Percentiles rank a stretch among this genome's conserved stretches.
phyloP scores from a whole-genome alignment of 192 early-diverging fungal species.

The Entomortierella parvispora region DNA sequence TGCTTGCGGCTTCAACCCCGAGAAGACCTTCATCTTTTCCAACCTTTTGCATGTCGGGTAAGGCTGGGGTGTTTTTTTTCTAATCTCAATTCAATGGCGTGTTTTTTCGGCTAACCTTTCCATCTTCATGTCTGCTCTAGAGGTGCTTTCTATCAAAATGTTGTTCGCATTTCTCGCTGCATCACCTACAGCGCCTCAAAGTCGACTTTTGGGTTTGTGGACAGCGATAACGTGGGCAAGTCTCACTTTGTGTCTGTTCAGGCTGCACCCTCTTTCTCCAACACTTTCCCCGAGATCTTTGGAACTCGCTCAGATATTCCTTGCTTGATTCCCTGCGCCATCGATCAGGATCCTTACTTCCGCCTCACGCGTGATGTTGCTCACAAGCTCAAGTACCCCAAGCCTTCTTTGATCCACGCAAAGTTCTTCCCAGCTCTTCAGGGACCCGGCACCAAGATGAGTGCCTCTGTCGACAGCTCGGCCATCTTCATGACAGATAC shows the following conservation, averaged over 20 bases:
- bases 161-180: conserved; percentile 86
- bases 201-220: conserved; percentile 92
- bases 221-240: conserved; percentile 91
- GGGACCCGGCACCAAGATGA: conserved; percentile 95
- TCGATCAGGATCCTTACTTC: conserved; percentile 99
- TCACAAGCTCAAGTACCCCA: conserved; percentile 92
- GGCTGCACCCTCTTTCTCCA: conserved; percentile 94
- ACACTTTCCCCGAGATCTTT: conserved; percentile 96
- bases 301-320: conserved; percentile 90
- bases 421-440: conserved; percentile 97
- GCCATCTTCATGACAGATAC: conserved; percentile 96
- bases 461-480: conserved; percentile 86
- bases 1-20: conserved; percentile 92
- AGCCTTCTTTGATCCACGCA: conserved; percentile 92
- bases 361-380: conserved; percentile 96
- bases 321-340: conserved; percentile 97
- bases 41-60: conserved; percentile 92
- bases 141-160: conserved; percentile 94
- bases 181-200: conserved; percentile 88
- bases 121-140: conserved; percentile 53
- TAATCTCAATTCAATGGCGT: no score
- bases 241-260: conserved; percentile 95
- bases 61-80: background rate
- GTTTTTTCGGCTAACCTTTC: no score
- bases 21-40: conserved; percentile 98